phyloP scores from a whole-genome alignment of 441 rosid genomes.

The Omphalea diandra region DNA sequence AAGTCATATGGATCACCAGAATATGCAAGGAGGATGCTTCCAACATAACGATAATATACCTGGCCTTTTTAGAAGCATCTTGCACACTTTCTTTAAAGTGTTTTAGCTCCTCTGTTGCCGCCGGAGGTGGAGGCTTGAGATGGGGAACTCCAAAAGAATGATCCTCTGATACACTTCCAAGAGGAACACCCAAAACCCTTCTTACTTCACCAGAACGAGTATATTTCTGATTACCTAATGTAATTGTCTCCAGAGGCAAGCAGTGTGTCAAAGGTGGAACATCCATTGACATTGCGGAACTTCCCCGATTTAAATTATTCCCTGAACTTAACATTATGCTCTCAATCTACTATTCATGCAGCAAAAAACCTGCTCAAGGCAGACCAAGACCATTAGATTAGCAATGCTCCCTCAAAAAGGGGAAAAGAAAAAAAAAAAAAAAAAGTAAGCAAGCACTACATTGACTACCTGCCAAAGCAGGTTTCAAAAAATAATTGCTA shows the following conservation, averaged over 20 bases:
- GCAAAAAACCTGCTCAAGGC: slow-evolving; percentile 26
- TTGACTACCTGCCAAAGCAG: too few species aligned
- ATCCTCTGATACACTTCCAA: slow-evolving; percentile 41
- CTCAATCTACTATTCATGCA: slow-evolving; percentile 24
- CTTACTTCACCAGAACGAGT: slow-evolving; percentile 43
- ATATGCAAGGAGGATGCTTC: background rate
- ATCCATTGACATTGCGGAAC: slow-evolving; percentile 49
- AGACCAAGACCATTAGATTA: slow-evolving; percentile 11
- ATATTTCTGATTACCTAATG: slow-evolving; percentile 44
- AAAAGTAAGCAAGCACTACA: too few species aligned
- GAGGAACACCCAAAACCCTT: slow-evolving; percentile 47
- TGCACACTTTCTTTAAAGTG: slow-evolving; percentile 46
- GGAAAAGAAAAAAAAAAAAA: too few species aligned
- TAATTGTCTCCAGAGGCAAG: slow-evolving; percentile 51
- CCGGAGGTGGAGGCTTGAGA: slow-evolving; percentile 44
- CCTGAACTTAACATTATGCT: slow-evolving; percentile 58
- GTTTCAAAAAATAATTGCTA: too few species aligned
- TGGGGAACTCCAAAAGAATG: slow-evolving; percentile 46
- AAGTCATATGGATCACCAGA: background rate
- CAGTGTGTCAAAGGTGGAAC: slow-evolving; percentile 37
- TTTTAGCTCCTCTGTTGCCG: slow-evolving; percentile 51
- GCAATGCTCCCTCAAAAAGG: background rate
- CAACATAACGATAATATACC: slow-evolving; percentile 32
- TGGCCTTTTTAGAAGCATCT: slow-evolving; percentile 48
- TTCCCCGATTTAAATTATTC: slow-evolving; percentile 52